Evolutionary conservation across 2,329 filamentous ascomycete genomes (phyloP).

Genomic region (Pseudogymnoascus pannorum): DNA sequence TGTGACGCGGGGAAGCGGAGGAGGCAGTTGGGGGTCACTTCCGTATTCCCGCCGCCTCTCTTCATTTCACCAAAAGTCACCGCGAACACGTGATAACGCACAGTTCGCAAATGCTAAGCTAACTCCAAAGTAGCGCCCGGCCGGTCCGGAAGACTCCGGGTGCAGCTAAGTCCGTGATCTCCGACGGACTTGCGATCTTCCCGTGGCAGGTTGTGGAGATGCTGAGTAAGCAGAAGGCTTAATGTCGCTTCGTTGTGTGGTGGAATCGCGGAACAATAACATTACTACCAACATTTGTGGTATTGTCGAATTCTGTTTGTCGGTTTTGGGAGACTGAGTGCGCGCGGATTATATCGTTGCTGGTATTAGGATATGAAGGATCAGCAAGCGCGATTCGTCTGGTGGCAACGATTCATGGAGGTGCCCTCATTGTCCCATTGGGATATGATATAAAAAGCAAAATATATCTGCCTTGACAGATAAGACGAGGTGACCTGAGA

Average conservation of each 20-base stretch:
- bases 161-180: not conserved
- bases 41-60: not conserved
- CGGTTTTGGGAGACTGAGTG: not conserved
- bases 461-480: not conserved
- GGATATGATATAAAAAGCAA: not conserved
- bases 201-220: not conserved
- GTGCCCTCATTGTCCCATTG: not conserved
- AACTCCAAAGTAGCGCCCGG: not conserved
- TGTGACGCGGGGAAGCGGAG: not conserved
- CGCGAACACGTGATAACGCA: not conserved
- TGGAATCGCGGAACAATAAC: not conserved
- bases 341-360: no score
- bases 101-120: not conserved
- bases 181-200: slow-evolving; percentile 1
- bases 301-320: not conserved
- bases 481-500: not conserved
- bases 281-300: not conserved
- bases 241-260: not conserved
- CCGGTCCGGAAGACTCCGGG: not conserved
- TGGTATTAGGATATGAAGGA: not conserved
- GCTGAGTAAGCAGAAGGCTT: not conserved
- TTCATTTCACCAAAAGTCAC: not conserved
- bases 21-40: not conserved
- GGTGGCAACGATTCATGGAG: no score
- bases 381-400: not conserved